Evolutionary conservation across 768 basidiomycete species (phyloP).

Genomic region (Dictyophora rubrovolvata): DNA sequence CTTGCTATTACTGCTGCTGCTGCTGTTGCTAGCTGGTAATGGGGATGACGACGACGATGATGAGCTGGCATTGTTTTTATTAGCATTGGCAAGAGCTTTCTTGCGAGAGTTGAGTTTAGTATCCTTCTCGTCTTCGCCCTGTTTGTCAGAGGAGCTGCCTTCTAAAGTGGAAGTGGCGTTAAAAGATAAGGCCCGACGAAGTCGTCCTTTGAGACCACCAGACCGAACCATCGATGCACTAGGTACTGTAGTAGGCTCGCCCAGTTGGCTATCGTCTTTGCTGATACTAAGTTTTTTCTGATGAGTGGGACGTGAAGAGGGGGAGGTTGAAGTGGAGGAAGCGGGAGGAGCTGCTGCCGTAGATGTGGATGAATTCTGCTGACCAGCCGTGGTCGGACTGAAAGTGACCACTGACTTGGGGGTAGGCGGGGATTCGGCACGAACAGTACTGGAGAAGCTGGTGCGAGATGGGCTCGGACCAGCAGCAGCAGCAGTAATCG

Average conservation of each 20-base stretch:
- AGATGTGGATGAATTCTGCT: conserved; percentile 19
- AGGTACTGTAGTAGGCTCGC: conserved; percentile 6
- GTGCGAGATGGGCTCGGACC: not conserved
- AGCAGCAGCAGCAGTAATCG: conserved; percentile 37
- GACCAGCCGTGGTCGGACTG: conserved; percentile 30
- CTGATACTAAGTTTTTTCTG: conserved; percentile 14
- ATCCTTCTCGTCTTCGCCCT: conserved; percentile 31
- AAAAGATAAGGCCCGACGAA: conserved; percentile 64
- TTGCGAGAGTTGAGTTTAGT: conserved; percentile 10
- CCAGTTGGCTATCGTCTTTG: conserved; percentile 14
- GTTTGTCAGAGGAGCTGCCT: conserved; percentile 28
- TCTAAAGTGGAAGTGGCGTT: conserved; percentile 48
- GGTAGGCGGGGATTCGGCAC: conserved; percentile 60
- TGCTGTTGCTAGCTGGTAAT: not conserved
- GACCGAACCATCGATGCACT: conserved; percentile 33
- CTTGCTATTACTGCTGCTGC: not conserved
- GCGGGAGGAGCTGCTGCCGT: conserved; percentile 20
- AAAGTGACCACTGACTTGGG: conserved; percentile 16
- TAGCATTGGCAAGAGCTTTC: conserved; percentile 10
- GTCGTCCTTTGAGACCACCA: conserved; percentile 66
- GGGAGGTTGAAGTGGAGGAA: not conserved
- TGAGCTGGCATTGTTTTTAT: conserved; percentile 10
- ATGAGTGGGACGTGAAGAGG: conserved; percentile 20
- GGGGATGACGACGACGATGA: not conserved
- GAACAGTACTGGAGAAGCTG: conserved; percentile 43